Evolutionary conservation across 441 rosid genomes (phyloP), one percentile per base, ranked within the genome.

Genomic region (Iberis amara): DNA sequence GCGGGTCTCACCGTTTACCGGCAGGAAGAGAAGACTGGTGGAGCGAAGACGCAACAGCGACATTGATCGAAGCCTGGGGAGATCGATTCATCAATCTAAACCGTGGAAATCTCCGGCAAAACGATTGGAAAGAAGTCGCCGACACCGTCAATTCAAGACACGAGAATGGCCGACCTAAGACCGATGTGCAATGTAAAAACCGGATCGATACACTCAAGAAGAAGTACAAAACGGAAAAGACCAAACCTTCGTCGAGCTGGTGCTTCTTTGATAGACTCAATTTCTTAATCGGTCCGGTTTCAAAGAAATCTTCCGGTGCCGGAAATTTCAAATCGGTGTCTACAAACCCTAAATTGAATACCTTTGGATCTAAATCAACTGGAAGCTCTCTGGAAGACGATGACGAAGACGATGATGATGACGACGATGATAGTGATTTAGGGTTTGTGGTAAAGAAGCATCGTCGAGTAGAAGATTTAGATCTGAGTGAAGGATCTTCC

Each of bases 141-240:
- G 86, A 79, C 58, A 44, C 80, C 26, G 91, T 83, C 55, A 86
- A 79, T 53, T 39, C 55, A 5, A 60, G 61, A 24, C 70, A 59
- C 35, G 56, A 59, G 35, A 76, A 68, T 54, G 67, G 62, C 38
- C 71, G 68, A 58, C 66, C 76, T 0, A 82, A 74, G 54, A 74
- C 83, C 23, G 90, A 84, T 33, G 66, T 78, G n/a, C 95, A 83
- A 71, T 83, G 97, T 46, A 83, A 89, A 73, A 80, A 89, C 62
- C 73, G 95, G 51, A 77, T 89, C 59, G 97, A 79, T 23, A 89
- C 90, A 32, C 56, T 83, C 56, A 89, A 89, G 79, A 89, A 85
- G 78, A 86, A 83, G 71, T 83, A 77, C 65, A 86, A 76, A 57
- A 41, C 73, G n/a, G 97, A 83, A 66, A 86, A 78, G 64, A 66